A percentile compares a stretch with the other conserved stretches of the same genome.
Conservation (phyloP, 306 rosid genomes). For the Lathyrus sativus region DNA sequence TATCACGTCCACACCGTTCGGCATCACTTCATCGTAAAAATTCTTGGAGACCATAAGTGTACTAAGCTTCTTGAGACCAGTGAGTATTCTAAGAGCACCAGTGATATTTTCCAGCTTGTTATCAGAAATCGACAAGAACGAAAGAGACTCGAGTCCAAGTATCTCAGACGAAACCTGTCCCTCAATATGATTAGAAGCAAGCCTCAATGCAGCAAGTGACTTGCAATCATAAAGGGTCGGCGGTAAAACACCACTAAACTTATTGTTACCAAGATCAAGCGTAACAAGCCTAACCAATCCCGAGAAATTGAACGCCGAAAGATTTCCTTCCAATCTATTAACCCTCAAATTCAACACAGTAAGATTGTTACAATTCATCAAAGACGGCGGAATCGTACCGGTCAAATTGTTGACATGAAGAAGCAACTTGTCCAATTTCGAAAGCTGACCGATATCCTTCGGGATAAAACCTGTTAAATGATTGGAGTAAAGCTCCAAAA, state of each 20-base stretch:
- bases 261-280: slow-evolving; percentile 83
- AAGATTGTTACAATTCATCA: slow-evolving; percentile 69
- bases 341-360: slow-evolving; percentile 72
- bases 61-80: slow-evolving; percentile 64
- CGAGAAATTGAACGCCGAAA: slow-evolving; percentile 72
- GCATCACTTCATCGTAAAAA: slow-evolving; percentile 59
- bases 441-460: slow-evolving; percentile 59
- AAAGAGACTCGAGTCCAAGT: slow-evolving; percentile 55
- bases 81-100: slow-evolving; percentile 65
- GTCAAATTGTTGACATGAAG: slow-evolving; percentile 76
- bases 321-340: slow-evolving; percentile 64
- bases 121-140: slow-evolving; percentile 74
- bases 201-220: slow-evolving; percentile 73
- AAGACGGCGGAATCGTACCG: slow-evolving; percentile 64
- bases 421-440: slow-evolving; percentile 55
- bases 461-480: slow-evolving; percentile 60
- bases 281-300: slow-evolving; percentile 51
- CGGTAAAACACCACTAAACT: slow-evolving; percentile 70
- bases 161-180: slow-evolving; percentile 72
- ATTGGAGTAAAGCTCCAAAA: slow-evolving; percentile 78
- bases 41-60: slow-evolving; percentile 64
- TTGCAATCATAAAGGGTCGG: slow-evolving; percentile 72
- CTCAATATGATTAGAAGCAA: slow-evolving; percentile 62
- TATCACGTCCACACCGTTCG: slow-evolving; percentile 49
- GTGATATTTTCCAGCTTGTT: slow-evolving; percentile 62